Evolutionary conservation across 495 filamentous ascomycete species (phyloP), one percentile per base, ranked within the genome.

Genomic region (Penicillium mononematosum): DNA sequence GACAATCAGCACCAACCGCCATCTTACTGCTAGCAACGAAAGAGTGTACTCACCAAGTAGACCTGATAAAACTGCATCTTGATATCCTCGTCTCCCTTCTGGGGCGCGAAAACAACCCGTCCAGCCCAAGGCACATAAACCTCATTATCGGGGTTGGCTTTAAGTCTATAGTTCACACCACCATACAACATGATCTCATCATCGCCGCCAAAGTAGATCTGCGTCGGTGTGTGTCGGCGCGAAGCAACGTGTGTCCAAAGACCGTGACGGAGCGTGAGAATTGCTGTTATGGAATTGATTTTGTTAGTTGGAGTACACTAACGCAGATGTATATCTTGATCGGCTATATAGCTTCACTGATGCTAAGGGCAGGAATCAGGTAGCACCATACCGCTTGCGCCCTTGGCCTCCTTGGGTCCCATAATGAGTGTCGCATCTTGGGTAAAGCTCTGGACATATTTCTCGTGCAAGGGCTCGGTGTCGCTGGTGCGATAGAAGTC

Each of bases 41-140:
- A 46, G 11, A 4, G 27, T 17, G 3, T 19, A 75, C 79, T 60
- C 50, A 85, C 84, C 70, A 88, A 67, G 70, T 85, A 88, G 56
- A 88, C 84, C 70, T 86, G 83, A 75, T 88, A 88, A 61, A 82
- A 83, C 56, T 67, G 72, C 81, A 86, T 82, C 71, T 77, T 83
- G 59, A 80, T 70, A 36, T 50, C 70, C 22, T 73, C 77, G 4
- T 67, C 74, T 31, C 70, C 73, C 61, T 78, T 66, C 10, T 63
- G 36, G 34, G 59, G 59, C 44, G 61, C 75, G 70, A 88, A 75
- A 16, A 78, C 73, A 46, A 79, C 83, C 51, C 78, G 65, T 31
- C 77, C 84, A 44, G 81, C 79, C 83, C 83, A 88, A 4, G 70
- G 71, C 31, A 78, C 64, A 59, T 76, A 69, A 5, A 75, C 65